A percentile compares a stretch with the other conserved stretches of the same genome.
Conservation (phyloP, 2,329 filamentous ascomycete genomes). For the Uncinocarpus reesii region DNA sequence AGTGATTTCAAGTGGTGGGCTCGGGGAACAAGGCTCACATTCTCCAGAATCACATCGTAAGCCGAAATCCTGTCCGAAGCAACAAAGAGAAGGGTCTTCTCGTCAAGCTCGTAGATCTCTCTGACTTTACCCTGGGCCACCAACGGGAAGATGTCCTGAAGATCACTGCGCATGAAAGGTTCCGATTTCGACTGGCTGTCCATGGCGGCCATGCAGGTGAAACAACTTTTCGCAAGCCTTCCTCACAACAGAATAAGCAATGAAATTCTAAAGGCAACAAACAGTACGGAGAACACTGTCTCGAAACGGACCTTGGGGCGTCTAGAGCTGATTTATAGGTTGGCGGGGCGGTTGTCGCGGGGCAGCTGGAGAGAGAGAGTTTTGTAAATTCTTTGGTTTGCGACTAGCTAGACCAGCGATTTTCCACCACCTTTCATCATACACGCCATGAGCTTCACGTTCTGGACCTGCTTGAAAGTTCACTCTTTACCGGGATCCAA, state of each 20-base stretch:
- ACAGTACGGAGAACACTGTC: not conserved
- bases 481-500: not conserved
- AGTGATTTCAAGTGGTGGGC: not conserved
- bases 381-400: slow-evolving; percentile 4
- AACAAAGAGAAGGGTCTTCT: slow-evolving; percentile 65
- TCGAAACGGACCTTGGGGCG: not conserved
- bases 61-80: slow-evolving; percentile 87
- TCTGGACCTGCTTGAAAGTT: slow-evolving; percentile 1
- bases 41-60: slow-evolving; percentile 83
- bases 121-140: slow-evolving; percentile 64
- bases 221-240: not conserved
- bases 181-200: slow-evolving; percentile 15
- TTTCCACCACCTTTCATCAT: not conserved
- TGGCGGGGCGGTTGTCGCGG: slow-evolving; percentile 8
- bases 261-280: too few species aligned
- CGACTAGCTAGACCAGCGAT: not conserved
- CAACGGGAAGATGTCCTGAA: slow-evolving; percentile 38
- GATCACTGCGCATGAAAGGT: slow-evolving; percentile 28
- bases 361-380: slow-evolving; percentile 1
- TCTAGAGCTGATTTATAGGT: not conserved
- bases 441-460: not conserved
- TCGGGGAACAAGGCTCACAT: slow-evolving; percentile 44
- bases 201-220: not conserved
- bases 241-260: not conserved
- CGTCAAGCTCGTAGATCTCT: slow-evolving; percentile 65